phyloP scores from a whole-genome alignment of 2,329 filamentous ascomycete genomes.

The Parasarocladium wereldwijsianum region DNA sequence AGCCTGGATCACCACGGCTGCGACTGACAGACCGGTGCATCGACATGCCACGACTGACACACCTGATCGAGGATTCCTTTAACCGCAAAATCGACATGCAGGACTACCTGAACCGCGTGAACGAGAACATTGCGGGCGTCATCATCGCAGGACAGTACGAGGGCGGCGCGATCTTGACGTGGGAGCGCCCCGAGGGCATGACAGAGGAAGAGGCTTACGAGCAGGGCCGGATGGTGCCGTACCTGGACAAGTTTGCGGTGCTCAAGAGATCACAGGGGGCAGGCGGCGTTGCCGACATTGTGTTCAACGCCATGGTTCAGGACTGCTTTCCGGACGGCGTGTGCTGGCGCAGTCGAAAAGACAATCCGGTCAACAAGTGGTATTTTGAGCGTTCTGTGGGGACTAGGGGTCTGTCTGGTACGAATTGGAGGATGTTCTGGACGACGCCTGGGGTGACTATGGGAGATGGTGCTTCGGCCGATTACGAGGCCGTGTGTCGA shows the following conservation, averaged over 20 bases:
- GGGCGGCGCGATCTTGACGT: constrained; percentile 85
- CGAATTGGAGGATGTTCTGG: constrained; percentile 98
- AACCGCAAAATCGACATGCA: constrained; percentile 67
- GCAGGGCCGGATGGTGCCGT: constrained; percentile 62
- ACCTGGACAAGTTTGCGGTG: constrained; percentile 95
- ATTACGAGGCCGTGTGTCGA: constrained; percentile 66
- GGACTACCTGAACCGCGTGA: constrained; percentile 70
- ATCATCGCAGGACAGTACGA: constrained; percentile 96
- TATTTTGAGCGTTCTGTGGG: constrained; percentile 87
- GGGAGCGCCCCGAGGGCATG: constrained; percentile 61
- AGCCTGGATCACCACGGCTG: constrained; percentile 42
- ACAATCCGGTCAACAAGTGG: constrained; percentile 98
- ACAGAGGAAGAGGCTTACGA: constrained; percentile 37
- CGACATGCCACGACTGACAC: constrained; percentile 66
- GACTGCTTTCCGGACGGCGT: constrained; percentile 79
- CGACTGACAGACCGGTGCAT: constrained; percentile 67
- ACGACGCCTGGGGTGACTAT: constrained; percentile 56
- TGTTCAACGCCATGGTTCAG: constrained; percentile 91
- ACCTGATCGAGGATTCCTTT: constrained; percentile 91
- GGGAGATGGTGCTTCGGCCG: constrained; percentile 38
- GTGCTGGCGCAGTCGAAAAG: constrained; percentile 78
- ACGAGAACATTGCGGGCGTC: constrained; percentile 69
- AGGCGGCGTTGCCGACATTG: constrained; percentile 84
- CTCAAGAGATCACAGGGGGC: constrained; percentile 77
- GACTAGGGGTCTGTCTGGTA: constrained; percentile 66